Evolutionary conservation across 2,329 filamentous ascomycete species (phyloP), one percentile per base, ranked within the genome.

Genomic region (Tolypocladium endophyticum): DNA sequence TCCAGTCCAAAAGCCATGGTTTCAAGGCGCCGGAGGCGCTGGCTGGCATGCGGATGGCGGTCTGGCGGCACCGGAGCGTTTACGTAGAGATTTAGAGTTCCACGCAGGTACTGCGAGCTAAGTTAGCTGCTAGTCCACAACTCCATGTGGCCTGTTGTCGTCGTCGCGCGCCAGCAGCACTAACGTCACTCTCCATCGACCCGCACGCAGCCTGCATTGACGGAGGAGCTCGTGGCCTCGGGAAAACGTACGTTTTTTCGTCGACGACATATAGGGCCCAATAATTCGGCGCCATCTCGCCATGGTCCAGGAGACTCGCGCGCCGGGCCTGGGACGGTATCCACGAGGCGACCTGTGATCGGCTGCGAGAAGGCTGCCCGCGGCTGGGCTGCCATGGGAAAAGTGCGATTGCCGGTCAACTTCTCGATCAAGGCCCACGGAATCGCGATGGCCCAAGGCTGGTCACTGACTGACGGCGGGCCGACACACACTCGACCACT

Each of bases 361-460:
- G 18, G n/a, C n/a, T 47, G 43, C 9, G n/a, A n/a, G 23, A 25
- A 1, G n/a, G 14, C 41, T 14, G 14, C 45, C 25, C 16, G 25
- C 47, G 47, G 25, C n/a, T 52, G 41, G 39, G 43, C 43, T 18
- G 56, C 14, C 25, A 55, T 52, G 39, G 47, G n/a, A 41, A 58
- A 39, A 59, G 2, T 1, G 18, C 56, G 61, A 62, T 62, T 53
- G 54, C 57, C 61, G 33, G 61, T 60, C 59, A 39, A 58, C 45
- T 58, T 55, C 47, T 54, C 61, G 59, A 62, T 62, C 55, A 56
- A 41, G 54, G 57, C 54, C 38, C 9, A 25, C 7, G 59, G 35
- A 58, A 62, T 62, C 59, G 59, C 36, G 59, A 62, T 61, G 57
- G 30, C 30, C n/a, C 5, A 25, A 28, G 12, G 23, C 45, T 28